Percentiles rank a stretch among this genome's conserved stretches.
phyloP scores from a whole-genome alignment of 768 basidiomycete species.

The Daedalea quercina region DNA sequence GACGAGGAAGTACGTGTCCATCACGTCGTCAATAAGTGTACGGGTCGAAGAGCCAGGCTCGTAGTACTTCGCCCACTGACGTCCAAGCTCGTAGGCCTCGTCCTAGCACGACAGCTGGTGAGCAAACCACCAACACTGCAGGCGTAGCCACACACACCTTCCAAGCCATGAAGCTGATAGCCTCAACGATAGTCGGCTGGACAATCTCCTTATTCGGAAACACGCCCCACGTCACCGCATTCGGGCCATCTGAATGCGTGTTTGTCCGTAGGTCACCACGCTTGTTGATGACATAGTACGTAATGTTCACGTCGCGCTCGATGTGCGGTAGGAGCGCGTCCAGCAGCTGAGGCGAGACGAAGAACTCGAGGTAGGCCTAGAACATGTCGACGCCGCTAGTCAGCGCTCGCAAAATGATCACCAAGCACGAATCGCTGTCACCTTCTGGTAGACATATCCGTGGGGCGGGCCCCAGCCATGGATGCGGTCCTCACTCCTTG shows the following conservation, averaged over 20 bases:
- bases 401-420: background rate
- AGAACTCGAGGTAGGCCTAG: slow-evolving; percentile 95
- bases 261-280: slow-evolving; percentile 93
- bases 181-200: slow-evolving; percentile 95
- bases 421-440: slow-evolving; percentile 15
- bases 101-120: slow-evolving; percentile 42
- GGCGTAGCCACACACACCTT: slow-evolving; percentile 46
- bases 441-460: slow-evolving; percentile 96
- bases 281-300: slow-evolving; percentile 97
- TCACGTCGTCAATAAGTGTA: slow-evolving; percentile 67
- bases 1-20: slow-evolving; percentile 81
- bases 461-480: slow-evolving; percentile 94
- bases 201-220: slow-evolving; percentile 96
- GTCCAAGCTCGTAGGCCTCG: slow-evolving; percentile 88
- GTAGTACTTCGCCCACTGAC: slow-evolving; percentile 87
- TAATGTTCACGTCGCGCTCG: slow-evolving; percentile 81
- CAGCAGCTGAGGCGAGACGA: slow-evolving; percentile 73
- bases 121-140: background rate
- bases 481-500: slow-evolving; percentile 71
- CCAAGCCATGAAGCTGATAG: slow-evolving; percentile 98
- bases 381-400: background rate
- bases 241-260: slow-evolving; percentile 90
- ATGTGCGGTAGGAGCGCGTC: slow-evolving; percentile 71
- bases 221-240: slow-evolving; percentile 98
- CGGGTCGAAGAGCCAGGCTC: slow-evolving; percentile 69